Percentiles rank a stretch among this genome's conserved stretches.
Evolutionary conservation across 1,284 basidiomycete genomes (phyloP).

Genomic region (Puccinia brachypodii): DNA sequence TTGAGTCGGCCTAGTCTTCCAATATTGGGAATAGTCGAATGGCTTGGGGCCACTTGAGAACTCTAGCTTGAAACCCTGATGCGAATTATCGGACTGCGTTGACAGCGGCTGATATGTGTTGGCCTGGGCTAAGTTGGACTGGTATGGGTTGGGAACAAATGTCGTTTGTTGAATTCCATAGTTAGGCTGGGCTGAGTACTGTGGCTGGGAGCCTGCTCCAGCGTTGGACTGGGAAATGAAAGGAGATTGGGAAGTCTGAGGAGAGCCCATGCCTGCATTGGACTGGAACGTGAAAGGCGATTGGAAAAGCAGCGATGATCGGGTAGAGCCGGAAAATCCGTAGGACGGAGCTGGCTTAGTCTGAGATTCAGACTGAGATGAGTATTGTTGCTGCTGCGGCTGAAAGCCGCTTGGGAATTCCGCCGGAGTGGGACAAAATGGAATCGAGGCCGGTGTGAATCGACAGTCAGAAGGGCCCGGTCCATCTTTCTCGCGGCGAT

Average conservation of each 20-base stretch:
- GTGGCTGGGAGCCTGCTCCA: neutral
- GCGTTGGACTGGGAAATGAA: neutral
- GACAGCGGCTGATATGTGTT: neutral
- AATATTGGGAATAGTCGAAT: slow-evolving; percentile 7
- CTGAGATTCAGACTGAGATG: neutral
- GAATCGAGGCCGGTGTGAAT: slow-evolving; percentile 13
- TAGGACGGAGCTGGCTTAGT: neutral
- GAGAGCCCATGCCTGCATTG: neutral
- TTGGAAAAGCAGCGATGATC: neutral
- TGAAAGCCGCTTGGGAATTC: neutral
- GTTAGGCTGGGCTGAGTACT: neutral
- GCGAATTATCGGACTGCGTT: neutral
- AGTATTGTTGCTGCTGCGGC: neutral
- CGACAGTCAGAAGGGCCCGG: neutral
- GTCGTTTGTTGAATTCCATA: neutral
- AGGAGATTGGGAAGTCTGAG: neutral
- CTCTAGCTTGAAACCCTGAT: neutral
- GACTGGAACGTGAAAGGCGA: neutral
- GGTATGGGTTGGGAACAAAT: neutral
- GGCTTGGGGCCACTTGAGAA: slow-evolving; percentile 10
- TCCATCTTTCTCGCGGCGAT: neutral
- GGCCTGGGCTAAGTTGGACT: neutral
- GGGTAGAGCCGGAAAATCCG: neutral
- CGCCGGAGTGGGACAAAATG: neutral
- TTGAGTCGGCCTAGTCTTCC: neutral